These are phyloP conservation scores for Scheffersomyces parashehatae DNA, from an alignment of 1,139 yeast species.

Conservation along the genomic window DNA sequence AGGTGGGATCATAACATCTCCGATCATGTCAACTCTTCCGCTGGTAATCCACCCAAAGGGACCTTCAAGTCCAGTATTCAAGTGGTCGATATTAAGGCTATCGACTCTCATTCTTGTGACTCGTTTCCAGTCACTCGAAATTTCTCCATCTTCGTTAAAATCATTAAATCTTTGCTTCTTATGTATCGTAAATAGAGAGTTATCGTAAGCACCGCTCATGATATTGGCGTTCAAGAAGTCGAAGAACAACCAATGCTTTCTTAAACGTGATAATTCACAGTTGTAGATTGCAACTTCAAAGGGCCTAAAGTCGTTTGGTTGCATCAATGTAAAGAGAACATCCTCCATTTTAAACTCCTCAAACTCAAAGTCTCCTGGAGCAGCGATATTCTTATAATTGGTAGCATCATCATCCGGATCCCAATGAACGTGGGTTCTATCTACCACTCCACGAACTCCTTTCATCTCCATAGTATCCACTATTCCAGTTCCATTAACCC, in stretches of 20 bases:
- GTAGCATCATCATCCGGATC: conserved; percentile 80
- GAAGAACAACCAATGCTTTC: conserved; percentile 92
- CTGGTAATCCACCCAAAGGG: conserved; percentile 96
- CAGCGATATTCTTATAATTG: conserved; percentile 68
- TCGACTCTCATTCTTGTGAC: conserved; percentile 83
- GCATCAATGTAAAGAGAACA: conserved; percentile 74
- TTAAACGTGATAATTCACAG: conserved; percentile 73
- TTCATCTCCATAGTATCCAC: conserved; percentile 77
- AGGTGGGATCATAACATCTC: conserved; percentile 81
- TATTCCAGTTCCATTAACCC: conserved; percentile 90
- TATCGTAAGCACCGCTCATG: conserved; percentile 90
- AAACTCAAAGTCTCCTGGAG: conserved; percentile 91
- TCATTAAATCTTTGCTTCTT: conserved; percentile 63
- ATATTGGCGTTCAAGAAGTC: conserved; percentile 83
- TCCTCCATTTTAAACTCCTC: conserved; percentile 83
- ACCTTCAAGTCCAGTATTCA: conserved; percentile 86
- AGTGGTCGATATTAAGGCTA: conserved; percentile 80
- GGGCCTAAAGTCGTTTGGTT: conserved; percentile 79
- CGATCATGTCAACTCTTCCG: conserved; percentile 90
- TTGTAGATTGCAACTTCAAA: conserved; percentile 84
- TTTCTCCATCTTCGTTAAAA: conserved; percentile 18
- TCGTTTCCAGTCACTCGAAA: conserved; percentile 49
- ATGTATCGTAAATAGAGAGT: conserved; percentile 88
- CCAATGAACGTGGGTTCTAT: conserved; percentile 86
- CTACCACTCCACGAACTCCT: conserved; percentile 90